These are phyloP conservation scores for Jamesozyma gamospora DNA, from an alignment of 805 yeast species.

Conservation along the genomic window DNA sequence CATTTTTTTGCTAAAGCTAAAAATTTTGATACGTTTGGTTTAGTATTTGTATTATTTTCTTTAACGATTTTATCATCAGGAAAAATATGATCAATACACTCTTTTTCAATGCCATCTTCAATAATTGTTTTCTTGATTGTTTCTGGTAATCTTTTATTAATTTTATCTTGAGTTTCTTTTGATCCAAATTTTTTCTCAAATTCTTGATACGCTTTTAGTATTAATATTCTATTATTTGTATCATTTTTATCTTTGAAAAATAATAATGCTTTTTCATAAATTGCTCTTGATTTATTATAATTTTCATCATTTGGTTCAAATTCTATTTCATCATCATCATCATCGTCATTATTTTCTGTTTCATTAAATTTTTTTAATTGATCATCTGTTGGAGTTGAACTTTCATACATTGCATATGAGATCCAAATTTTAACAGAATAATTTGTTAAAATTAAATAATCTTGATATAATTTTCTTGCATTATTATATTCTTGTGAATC, in stretches of 20 bases:
- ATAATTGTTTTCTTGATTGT: slow-evolving; percentile 30
- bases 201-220: slow-evolving; percentile 51
- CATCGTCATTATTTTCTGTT: slow-evolving; percentile 23
- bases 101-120: slow-evolving; percentile 40
- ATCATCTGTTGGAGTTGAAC: slow-evolving; percentile 47
- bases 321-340: slow-evolving; percentile 37
- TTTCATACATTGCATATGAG: slow-evolving; percentile 60
- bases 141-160: slow-evolving; percentile 44
- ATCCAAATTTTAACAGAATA: slow-evolving; percentile 44
- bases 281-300: slow-evolving; percentile 38
- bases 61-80: slow-evolving; percentile 42
- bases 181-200: slow-evolving; percentile 62
- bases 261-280: slow-evolving; percentile 47
- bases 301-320: slow-evolving; percentile 47
- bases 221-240: slow-evolving; percentile 37
- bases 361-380: slow-evolving; percentile 14
- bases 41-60: neutral
- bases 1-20: slow-evolving; percentile 42
- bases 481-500: slow-evolving; percentile 48
- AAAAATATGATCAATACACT: slow-evolving; percentile 51
- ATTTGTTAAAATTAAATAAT: slow-evolving; percentile 28
- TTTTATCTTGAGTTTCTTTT: slow-evolving; percentile 26
- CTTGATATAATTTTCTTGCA: slow-evolving; percentile 44
- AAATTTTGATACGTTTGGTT: slow-evolving; percentile 27
- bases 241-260: slow-evolving; percentile 32